These are phyloP conservation scores for Pharnaceum exiguum DNA, from an alignment of 148 eudicot genomes.

Conservation along the genomic window DNA sequence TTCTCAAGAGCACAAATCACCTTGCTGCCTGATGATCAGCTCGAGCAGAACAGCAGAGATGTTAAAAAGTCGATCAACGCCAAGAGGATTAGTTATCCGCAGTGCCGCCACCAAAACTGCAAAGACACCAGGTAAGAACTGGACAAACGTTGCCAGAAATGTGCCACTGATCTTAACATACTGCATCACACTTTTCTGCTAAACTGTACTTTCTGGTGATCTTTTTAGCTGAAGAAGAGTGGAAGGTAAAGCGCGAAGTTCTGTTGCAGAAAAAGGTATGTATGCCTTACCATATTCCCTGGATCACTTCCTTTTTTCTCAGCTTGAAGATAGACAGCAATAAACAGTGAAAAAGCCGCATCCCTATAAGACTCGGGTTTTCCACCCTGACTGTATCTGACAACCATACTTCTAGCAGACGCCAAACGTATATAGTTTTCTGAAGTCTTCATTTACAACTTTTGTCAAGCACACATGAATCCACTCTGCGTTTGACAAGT, in stretches of 20 bases:
- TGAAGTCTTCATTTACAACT: too few species aligned
- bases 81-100: constrained; percentile 38
- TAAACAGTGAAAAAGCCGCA: neutral
- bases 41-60: constrained; percentile 14
- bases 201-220: constrained; percentile 8
- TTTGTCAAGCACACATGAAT: too few species aligned
- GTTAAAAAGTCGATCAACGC: constrained; percentile 5
- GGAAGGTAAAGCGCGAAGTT: constrained; percentile 78
- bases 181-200: neutral
- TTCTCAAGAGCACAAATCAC: constrained; percentile 20
- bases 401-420: too few species aligned
- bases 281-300: neutral
- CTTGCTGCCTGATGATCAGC: constrained; percentile 17
- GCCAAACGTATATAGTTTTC: too few species aligned
- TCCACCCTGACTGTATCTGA: too few species aligned
- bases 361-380: too few species aligned
- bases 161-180: neutral
- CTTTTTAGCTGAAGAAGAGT: constrained; percentile 90
- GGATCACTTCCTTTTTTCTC: neutral
- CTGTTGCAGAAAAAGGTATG: constrained; percentile 78
- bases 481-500: too few species aligned
- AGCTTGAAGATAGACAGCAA: neutral
- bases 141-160: too few species aligned
- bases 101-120: constrained; percentile 86
- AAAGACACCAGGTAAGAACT: constrained; percentile 97